These are phyloP conservation scores for Candida methanosorbosa DNA, from an alignment of 805 yeast species.

Conservation along the genomic window DNA sequence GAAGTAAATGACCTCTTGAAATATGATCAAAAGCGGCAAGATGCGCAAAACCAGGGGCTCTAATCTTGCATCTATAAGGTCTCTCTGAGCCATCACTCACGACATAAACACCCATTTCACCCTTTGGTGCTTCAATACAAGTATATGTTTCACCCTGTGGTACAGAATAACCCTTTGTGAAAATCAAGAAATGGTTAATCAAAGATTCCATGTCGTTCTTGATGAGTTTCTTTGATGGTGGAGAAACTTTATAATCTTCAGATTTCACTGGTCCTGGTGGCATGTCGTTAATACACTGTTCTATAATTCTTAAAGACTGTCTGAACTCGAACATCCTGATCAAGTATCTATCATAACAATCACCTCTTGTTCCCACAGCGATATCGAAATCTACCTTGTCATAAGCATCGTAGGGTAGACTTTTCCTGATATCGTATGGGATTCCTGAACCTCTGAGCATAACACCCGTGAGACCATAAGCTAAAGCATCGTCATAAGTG, in stretches of 20 bases:
- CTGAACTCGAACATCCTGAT: constrained; percentile 89
- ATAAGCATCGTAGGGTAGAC: constrained; percentile 87
- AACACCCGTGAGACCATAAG: constrained; percentile 74
- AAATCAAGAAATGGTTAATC: constrained; percentile 81
- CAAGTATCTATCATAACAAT: constrained; percentile 84
- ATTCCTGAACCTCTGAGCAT: constrained; percentile 90
- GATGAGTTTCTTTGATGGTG: constrained; percentile 77
- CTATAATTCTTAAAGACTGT: constrained; percentile 81
- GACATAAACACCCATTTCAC: constrained; percentile 87
- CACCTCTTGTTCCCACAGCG: constrained; percentile 82
- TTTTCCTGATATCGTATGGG: constrained; percentile 78
- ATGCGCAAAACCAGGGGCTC: constrained; percentile 94
- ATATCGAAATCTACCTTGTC: constrained; percentile 79
- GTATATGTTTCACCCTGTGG: constrained; percentile 90
- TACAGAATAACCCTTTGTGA: constrained; percentile 82
- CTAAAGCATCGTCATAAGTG: constrained; percentile 80
- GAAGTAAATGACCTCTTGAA: constrained; percentile 77
- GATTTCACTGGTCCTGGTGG: constrained; percentile 89
- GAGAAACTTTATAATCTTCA: constrained; percentile 78
- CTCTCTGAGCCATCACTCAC: constrained; percentile 86
- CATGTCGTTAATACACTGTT: constrained; percentile 85
- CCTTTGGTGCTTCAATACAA: constrained; percentile 91
- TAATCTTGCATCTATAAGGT: constrained; percentile 86
- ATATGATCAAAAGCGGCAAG: constrained; percentile 83
- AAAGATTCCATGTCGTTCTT: constrained; percentile 90